Evolutionary conservation across 148 eudicot genomes (phyloP).

Genomic region (Persicaria maculosa): DNA sequence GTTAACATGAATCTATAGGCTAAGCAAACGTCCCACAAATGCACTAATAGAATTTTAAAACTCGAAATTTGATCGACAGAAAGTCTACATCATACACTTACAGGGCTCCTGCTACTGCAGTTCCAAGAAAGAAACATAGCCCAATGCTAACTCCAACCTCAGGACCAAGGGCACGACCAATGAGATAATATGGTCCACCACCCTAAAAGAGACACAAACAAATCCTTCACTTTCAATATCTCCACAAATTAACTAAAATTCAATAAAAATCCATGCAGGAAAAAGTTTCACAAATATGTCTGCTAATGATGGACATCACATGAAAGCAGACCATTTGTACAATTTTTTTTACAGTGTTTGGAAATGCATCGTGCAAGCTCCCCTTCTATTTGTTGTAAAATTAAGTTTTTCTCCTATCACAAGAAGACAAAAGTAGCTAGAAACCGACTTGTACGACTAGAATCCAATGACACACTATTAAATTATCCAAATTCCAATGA

Average conservation of each 20-base stretch:
- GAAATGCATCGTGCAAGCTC: constrained; percentile 4
- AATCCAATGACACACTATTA: neutral
- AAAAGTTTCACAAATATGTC: neutral
- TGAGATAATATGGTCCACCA: constrained; percentile 99
- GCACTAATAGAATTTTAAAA: constrained; percentile 15
- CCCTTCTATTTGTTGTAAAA: neutral
- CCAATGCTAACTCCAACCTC: constrained; percentile 99
- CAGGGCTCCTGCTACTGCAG: constrained; percentile 98
- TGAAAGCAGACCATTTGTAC: neutral
- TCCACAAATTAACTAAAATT: neutral
- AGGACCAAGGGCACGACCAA: constrained; percentile 99
- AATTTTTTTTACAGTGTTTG: neutral
- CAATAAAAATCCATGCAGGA: neutral
- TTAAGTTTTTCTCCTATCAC: neutral
- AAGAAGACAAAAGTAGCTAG: neutral
- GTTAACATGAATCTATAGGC: neutral
- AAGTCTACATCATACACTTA: constrained; percentile 44
- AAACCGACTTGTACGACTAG: neutral
- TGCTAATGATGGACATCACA: neutral
- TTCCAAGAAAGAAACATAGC: constrained; percentile 95
- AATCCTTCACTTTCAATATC: neutral
- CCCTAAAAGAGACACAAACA: constrained; percentile 39
- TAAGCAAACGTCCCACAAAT: neutral
- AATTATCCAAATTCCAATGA: neutral
- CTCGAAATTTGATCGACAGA: neutral